Base-by-base conservation (phyloP, 1,284 basidiomycete species). In the Naganishia albida region DNA sequence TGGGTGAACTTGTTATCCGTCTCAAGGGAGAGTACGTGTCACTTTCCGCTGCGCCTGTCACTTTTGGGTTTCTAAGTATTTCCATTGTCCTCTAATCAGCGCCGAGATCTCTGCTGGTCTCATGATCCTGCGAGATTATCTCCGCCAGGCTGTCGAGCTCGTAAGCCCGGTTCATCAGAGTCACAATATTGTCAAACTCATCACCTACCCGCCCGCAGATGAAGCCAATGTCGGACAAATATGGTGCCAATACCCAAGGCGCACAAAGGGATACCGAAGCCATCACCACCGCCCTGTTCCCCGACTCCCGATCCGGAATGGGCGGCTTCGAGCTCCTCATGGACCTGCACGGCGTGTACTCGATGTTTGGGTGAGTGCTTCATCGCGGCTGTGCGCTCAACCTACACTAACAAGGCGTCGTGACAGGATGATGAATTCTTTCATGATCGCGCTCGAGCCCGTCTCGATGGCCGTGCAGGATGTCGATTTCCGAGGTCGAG, bases 281-380 rank as follows among this genome's bases (percentile, higher is more conserved):
- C 48, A 65, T 65, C 40, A 56, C 54, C 26, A 40, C 38, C 16
- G 63, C 48, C 7, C 42, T 59, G n/a, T 65, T 65, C 63, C 63
- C 63, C 20, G 40, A 28, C 0, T 51, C 55, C 10, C 54, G 63
- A 34, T 57, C 54, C 25, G 63, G 63, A 40, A 50, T 59, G 55
- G 63, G 63, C 18, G 46, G 46, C 1, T 65, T 65, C 39, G 63
- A 65, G 55, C 39, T 65, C n/a, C 25, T 65, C 30, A 56, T 65
- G 54, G 63, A 65, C 20, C 46, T 65, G 1, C 63, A 65, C 18
- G 63, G 63, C 38, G 46, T 65, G 25, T 59, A 52, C 48, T 40
- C 63, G 46, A 57, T 65, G 55, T 54, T 65, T 13, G 49, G 55
- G 63, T 65, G 39, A 52, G 63, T 39, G n/a, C 51, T 39, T 51